Conservation (phyloP, 2,329 filamentous ascomycete genomes). For the Biscogniauxia marginata region DNA sequence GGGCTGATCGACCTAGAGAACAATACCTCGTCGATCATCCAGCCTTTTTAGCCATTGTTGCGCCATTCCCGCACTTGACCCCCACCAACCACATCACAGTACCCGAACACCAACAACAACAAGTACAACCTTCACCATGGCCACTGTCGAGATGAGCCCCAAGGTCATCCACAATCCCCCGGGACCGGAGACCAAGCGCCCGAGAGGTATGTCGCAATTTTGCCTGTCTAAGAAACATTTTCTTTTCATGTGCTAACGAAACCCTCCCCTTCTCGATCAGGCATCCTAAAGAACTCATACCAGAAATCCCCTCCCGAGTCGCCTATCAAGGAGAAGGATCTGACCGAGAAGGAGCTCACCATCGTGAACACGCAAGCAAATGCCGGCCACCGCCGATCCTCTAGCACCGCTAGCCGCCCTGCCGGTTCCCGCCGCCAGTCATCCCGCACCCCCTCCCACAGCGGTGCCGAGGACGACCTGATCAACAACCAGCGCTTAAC, state of each 20-base stretch:
- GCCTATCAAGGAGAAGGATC: slow-evolving; percentile 48
- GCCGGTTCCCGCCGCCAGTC: slow-evolving; percentile 71
- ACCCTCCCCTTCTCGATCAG: no score
- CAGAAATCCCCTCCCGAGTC: slow-evolving; percentile 59
- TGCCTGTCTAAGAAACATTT: not conserved
- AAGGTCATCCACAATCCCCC: slow-evolving; percentile 24
- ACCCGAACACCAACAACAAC: not conserved
- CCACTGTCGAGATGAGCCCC: slow-evolving; percentile 29
- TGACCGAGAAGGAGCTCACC: slow-evolving; percentile 82
- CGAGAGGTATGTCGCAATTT: slow-evolving; percentile 27
- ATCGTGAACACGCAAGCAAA: slow-evolving; percentile 94
- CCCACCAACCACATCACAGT: not conserved
- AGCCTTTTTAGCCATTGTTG: not conserved
- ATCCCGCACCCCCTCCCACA: slow-evolving; percentile 44
- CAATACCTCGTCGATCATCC: not conserved
- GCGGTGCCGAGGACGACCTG: slow-evolving; percentile 43
- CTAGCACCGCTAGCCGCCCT: slow-evolving; percentile 66
- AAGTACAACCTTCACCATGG: slow-evolving; percentile 22
- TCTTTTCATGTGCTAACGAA: not conserved
- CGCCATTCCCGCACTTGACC: not conserved
- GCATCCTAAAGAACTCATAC: slow-evolving; percentile 90
- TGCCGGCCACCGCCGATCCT: slow-evolving; percentile 83
- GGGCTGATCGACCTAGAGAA: not conserved
- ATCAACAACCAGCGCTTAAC: slow-evolving; percentile 75
- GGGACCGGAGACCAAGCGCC: slow-evolving; percentile 24